Evolutionary conservation across 257 asterid genomes (phyloP), one percentile per base, ranked within the genome.

Genomic region (Salvia rosmarinus): DNA sequence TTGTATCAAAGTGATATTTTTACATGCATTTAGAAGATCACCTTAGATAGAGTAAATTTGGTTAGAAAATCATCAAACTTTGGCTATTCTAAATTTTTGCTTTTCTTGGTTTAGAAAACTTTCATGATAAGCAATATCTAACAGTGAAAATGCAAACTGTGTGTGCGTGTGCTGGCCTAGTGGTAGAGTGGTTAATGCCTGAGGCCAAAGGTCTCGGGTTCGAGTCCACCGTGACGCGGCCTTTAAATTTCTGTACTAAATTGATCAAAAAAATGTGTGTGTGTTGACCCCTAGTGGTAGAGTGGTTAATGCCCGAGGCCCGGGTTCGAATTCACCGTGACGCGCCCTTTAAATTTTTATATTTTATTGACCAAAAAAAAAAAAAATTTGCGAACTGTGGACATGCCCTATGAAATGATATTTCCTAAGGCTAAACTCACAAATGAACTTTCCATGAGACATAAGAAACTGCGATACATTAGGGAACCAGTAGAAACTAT

Each of bases 91-190:
- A 55, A 37, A 21, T 32, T 30, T 30, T 35, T 9, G n/a, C 19
- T 14, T 23, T n/a, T 17, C 20, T 56, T 58, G 30, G 60, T 46
- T 57, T 46, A 17, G 6, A 55, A 25, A 54, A 61, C 23, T 30
- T 50, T 74, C 55, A 44, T 62, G 16, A 44, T 44, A 55, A 55
- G 52, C 46, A 67, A 21, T 32, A 16, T 11, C 4, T 46, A 30
- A 32, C 23, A 57, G 21, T 21, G 21, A 25, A 20, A 43, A 3
- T 50, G 42, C 13, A 13, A 70, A 49, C 17, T 8, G 28, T 37
- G 35, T 5, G 43, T 42, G 6, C 23, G 9, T 49, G n/a, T n/a
- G n/a, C n/a, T n/a, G n/a, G n/a, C n/a, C n/a, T n/a, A n/a, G n/a
- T n/a, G n/a, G n/a, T n/a, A n/a, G n/a, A n/a, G n/a, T n/a, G n/a